These are phyloP conservation scores for Lenzites betulinus DNA, from an alignment of 768 basidiomycete genomes.

Conservation along the genomic window DNA sequence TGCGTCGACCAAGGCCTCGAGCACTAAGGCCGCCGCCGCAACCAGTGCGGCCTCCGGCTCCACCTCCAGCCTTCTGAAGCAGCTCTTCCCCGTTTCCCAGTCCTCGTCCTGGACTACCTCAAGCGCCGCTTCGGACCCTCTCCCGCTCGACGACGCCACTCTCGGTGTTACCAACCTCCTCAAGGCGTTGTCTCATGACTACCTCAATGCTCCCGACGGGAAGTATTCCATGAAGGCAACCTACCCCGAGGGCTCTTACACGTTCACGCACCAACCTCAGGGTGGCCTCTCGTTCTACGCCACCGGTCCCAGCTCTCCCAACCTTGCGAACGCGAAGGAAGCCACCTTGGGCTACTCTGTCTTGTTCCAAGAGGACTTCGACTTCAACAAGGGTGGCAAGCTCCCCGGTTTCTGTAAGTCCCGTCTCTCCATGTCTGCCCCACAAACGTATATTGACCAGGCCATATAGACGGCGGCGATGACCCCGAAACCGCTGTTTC, in stretches of 20 bases:
- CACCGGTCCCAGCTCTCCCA: conserved; percentile 52
- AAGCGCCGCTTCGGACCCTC: conserved; percentile 16
- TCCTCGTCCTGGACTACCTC: conserved; percentile 31
- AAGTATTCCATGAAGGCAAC: conserved; percentile 28
- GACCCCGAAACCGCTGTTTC: no score
- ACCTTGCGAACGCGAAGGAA: conserved; percentile 63
- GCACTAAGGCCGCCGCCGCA: neutral
- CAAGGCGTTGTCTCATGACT: conserved; percentile 27
- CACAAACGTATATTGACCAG: neutral
- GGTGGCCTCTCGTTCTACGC: conserved; percentile 77
- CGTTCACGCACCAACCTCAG: conserved; percentile 43
- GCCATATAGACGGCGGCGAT: conserved; percentile 54
- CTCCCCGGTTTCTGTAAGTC: conserved; percentile 71
- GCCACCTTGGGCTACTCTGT: conserved; percentile 64
- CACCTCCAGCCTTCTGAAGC: conserved; percentile 12
- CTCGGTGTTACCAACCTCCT: conserved; percentile 28
- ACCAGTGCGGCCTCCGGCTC: neutral
- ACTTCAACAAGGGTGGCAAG: conserved; percentile 71
- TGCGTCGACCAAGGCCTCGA: neutral
- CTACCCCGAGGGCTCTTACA: conserved; percentile 53
- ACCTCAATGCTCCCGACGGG: conserved; percentile 29
- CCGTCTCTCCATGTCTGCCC: no score
- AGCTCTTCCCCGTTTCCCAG: conserved; percentile 29
- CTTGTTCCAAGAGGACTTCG: conserved; percentile 62
- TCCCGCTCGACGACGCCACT: conserved; percentile 32